Base-by-base conservation (phyloP, 1,139 yeast genomes). In the Magnusiomyces sp. region DNA sequence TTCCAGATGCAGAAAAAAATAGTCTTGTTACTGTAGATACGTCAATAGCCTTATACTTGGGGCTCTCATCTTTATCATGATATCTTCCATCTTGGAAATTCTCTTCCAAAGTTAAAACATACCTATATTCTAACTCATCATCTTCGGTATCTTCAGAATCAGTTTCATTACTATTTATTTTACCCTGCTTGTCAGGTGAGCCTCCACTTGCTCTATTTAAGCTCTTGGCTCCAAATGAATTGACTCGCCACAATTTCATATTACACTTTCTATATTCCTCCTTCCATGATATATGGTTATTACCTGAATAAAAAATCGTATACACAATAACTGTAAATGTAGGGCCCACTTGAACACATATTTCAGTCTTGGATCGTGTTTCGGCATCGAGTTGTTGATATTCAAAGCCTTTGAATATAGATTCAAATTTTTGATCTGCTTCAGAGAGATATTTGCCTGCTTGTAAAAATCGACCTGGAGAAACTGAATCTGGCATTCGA, bases 1-100 rank as follows among this genome's bases (percentile, higher is more conserved):
- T 74, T 0, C 94, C 94, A 1, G 90, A 81, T 1, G 85, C 86
- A 53, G 83, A 79, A 66, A 83, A 86, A 57, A 83, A 86, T 51
- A 83, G 65, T 53, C 81, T 71, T 5, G 74, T 68, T 2, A 85
- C 70, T 2, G 69, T 62, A 9, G 69, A 61, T 2, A 82, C 65
- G 44, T 76, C 72, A 33, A 76, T 62, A 2, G 53, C 55, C 2
- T 59, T 54, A 20, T 68, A 62, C 1, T 58, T 56, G 2, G 62
- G 65, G 23, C 65, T 68, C 4, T 65, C 68, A 6, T 75, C 78
- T 11, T 71, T 76, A 10, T 81, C 84, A 59, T 86, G 95, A 60
- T 83, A 86, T 51, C 95, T 68, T 0, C 79, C 88, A 64, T 86
- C 95, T 59, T 83, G 73, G 52, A 82, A 79, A 58, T 76, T 77